Evolutionary conservation across 2,329 filamentous ascomycete genomes (phyloP), one percentile per base, ranked within the genome.

Genomic region (Sarocladiaceae sp.): DNA sequence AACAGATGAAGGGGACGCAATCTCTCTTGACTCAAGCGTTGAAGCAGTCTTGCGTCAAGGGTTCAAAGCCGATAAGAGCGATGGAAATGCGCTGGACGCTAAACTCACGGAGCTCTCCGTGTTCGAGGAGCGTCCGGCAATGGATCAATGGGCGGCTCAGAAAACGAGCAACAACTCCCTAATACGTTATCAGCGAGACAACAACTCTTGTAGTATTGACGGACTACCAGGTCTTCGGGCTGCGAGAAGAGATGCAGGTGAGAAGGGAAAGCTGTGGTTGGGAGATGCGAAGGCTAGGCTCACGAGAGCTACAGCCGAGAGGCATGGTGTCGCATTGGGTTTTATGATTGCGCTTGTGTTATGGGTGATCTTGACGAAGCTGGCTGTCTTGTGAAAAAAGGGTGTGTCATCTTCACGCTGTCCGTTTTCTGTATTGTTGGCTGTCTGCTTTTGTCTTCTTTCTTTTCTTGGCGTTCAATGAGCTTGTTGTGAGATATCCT

Each of bases 161-260:
- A 72, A 69, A 59, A 69, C 76, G 2, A 72, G 77, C 44, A 72
- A 71, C 54, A 76, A 78, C 51, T 68, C 71, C 33, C 62, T 84
- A 57, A 66, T 70, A 8, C 66, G 70, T n/a, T 88, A 86, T 59
- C 82, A 82, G 60, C 71, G 69, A 20, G 62, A 72, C 55, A 78
- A 75, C 58, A 88, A 87, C 59, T 59, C 69, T 2, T 57, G 61
- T 44, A 83, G 79, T 62, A 69, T 86, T 40, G 83, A 86, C 57
- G 80, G 79, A 1, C 66, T 85, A 18, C 78, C 81, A 0, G 82
- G 82, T 0, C 61, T 87, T 58, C 73, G 69, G 52, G 69, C 70
- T 4, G 82, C 81, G 20, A 71, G 81, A 55, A 69, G 72, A 40
- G 73, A 72, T 25, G 65, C 64, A 2, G 78, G 78, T 2, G 71